A percentile compares a stretch with the other conserved stretches of the same genome.
phyloP scores from a whole-genome alignment of 1,284 basidiomycete genomes.

The Singerocomus rubriflavus region DNA sequence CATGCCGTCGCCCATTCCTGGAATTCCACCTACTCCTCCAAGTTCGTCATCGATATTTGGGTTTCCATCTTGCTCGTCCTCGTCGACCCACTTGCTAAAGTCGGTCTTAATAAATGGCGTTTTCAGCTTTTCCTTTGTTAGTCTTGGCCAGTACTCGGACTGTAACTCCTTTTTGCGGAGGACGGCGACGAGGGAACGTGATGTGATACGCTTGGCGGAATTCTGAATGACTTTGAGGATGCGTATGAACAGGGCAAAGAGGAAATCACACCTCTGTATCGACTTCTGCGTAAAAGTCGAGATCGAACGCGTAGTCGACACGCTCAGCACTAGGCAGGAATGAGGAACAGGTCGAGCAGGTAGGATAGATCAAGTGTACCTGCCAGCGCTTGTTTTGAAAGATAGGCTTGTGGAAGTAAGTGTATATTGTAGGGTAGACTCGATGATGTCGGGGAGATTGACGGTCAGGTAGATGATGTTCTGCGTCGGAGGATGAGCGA shows the following conservation, averaged over 20 bases:
- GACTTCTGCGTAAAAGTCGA: constrained; percentile 74
- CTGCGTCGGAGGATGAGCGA: constrained; percentile 38
- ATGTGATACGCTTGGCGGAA: constrained; percentile 61
- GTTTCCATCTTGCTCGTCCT: constrained; percentile 86
- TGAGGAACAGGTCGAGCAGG: constrained; percentile 5
- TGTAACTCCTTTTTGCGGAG: constrained; percentile 79
- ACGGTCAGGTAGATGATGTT: constrained; percentile 83
- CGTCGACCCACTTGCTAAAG: constrained; percentile 91
- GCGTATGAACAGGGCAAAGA: background rate
- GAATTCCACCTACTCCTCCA: constrained; percentile 36
- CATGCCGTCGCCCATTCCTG: constrained; percentile 25
- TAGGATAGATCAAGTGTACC: constrained; percentile 45
- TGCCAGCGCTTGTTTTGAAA: constrained; percentile 70
- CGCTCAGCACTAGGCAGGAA: constrained; percentile 44
- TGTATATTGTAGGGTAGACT: constrained; percentile 57
- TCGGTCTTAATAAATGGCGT: constrained; percentile 85
- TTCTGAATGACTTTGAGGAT: constrained; percentile 42
- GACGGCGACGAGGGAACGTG: constrained; percentile 62
- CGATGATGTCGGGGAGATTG: constrained; percentile 78
- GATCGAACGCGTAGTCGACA: constrained; percentile 67
- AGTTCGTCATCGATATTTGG: constrained; percentile 44
- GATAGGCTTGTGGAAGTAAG: constrained; percentile 62
- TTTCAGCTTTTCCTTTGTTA: constrained; percentile 84
- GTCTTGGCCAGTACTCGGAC: constrained; percentile 84
- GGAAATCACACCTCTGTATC: constrained; percentile 60